Evolutionary conservation across 257 asterid species (phyloP), one percentile per base, ranked within the genome.

Genomic region (Perilla frutescens): DNA sequence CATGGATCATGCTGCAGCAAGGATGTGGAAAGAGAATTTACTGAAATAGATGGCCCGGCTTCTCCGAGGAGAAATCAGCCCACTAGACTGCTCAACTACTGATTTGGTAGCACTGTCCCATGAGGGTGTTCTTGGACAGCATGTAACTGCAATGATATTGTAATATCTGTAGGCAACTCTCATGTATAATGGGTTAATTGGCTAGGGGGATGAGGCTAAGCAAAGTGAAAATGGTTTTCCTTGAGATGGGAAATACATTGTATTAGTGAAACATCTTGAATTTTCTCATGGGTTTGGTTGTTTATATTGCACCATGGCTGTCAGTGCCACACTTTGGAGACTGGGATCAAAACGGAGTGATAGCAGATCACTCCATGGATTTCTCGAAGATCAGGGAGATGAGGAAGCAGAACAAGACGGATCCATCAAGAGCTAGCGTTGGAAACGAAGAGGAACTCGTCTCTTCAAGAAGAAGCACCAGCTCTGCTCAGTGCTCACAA

Each of bases 1-100:
- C 62, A 78, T 78, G 48, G 58, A 82, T 72, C 81, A 72, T 15
- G 87, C 62, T 78, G 88, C 88, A 48, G 75, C 71, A 29, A 74
- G 73, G 76, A 84, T 72, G 80, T 89, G 89, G 90, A 69, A 11
- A 43, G 82, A 84, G 66, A 45, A 72, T 68, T 71, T 66, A 37
- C 65, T 41, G 49, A 71, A 65, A 34, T 74, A 68, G 80, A 14
- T 34, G 51, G 51, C 2, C 7, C 58, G 1, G 57, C 68, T 32
- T 26, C 53, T 58, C 26, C 15, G 8, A 26, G 66, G 67, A 48
- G 44, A 44, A 6, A 34, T 34, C 37, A 34, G 3, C 3, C 37
- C 37, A 20, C 37, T 34, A 34, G 37, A 4, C 1, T 2, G 37
- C 37, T 34, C 37, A 1, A 20, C 26, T 20, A 20, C 26, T 20